Evolutionary conservation across 192 early-diverging fungal species (phyloP).

Genomic region (Coemansia sp.): DNA sequence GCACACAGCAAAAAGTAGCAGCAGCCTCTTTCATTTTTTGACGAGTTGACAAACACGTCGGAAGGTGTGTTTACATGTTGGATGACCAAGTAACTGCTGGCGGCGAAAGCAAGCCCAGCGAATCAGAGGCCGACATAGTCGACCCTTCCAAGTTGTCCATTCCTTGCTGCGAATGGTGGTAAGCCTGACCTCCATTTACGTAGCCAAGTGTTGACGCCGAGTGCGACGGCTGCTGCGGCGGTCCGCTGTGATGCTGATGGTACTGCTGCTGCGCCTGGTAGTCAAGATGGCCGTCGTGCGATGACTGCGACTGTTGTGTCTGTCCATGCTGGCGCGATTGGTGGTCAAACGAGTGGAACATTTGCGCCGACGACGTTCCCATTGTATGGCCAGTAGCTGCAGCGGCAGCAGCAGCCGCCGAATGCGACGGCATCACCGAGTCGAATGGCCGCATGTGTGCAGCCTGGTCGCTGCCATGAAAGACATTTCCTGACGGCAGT

Average conservation of each 20-base stretch:
- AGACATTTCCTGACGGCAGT: constrained; percentile 43
- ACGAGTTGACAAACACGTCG: background rate
- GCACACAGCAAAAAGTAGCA: background rate
- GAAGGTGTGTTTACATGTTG: constrained; percentile 38
- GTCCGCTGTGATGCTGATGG: constrained; percentile 27
- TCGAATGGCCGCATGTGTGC: constrained; percentile 47
- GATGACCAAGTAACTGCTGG: constrained; percentile 49
- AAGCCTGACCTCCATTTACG: constrained; percentile 33
- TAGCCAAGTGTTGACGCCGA: constrained; percentile 30
- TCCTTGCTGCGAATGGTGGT: constrained; percentile 50
- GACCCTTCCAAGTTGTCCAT: constrained; percentile 42
- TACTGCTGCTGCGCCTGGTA: constrained; percentile 36
- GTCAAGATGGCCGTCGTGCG: constrained; percentile 24
- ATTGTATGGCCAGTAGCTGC: constrained; percentile 23
- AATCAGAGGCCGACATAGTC: constrained; percentile 27
- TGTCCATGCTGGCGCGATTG: constrained; percentile 12
- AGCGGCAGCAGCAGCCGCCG: constrained; percentile 10
- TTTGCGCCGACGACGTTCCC: constrained; percentile 28
- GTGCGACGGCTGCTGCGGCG: constrained; percentile 22
- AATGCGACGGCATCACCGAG: constrained; percentile 33
- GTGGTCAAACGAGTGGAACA: constrained; percentile 48
- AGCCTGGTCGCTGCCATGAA: constrained; percentile 39
- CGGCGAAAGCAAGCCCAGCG: constrained; percentile 49
- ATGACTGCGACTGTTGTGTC: constrained; percentile 19
- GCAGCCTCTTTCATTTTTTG: background rate